A percentile compares a stretch with the other conserved stretches of the same genome.
These are phyloP conservation scores for Camelina hispida DNA, from an alignment of 345 rosid genomes.

Conservation along the genomic window DNA sequence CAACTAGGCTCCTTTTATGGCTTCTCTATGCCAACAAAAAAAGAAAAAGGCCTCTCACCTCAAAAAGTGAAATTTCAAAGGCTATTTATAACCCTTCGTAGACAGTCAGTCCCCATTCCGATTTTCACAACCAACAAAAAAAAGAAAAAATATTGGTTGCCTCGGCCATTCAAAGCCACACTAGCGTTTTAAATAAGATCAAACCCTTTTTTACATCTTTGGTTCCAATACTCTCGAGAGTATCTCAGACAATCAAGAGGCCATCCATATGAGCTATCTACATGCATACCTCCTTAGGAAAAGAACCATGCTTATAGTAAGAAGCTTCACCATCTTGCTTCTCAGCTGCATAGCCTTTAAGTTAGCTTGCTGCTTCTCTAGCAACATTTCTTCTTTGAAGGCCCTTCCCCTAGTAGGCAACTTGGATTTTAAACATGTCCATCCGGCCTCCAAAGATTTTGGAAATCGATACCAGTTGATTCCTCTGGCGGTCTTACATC, in stretches of 20 bases:
- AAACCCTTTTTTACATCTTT: conserved; percentile 35
- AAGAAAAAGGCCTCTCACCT: conserved; percentile 45
- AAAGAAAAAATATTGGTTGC: conserved; percentile 56
- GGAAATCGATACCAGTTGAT: conserved; percentile 71
- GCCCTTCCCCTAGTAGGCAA: conserved; percentile 71
- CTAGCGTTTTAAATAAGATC: conserved; percentile 40
- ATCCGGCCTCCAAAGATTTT: conserved; percentile 82
- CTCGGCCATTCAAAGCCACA: conserved; percentile 52
- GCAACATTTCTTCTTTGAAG: conserved; percentile 63
- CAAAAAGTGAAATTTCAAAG: conserved; percentile 49
- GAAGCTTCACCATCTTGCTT: conserved; percentile 64
- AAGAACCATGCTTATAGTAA: conserved; percentile 55
- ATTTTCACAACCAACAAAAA: conserved; percentile 47
- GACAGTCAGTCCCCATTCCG: conserved; percentile 72
- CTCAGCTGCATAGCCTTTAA: conserved; percentile 64
- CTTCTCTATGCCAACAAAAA: conserved; percentile 52
- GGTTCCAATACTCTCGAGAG: conserved; percentile 40
- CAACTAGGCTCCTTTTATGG: conserved; percentile 72
- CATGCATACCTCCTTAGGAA: conserved; percentile 49
- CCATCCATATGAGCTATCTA: conserved; percentile 50
- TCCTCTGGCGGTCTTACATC: conserved; percentile 82
- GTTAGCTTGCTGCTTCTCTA: conserved; percentile 65
- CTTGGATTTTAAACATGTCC: conserved; percentile 68
- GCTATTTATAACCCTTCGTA: conserved; percentile 57
- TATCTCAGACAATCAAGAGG: conserved; percentile 34